A percentile compares a stretch with the other conserved stretches of the same genome.
Evolutionary conservation across 2,329 filamentous ascomycete genomes (phyloP).

Genomic region (Fusarium humuli): DNA sequence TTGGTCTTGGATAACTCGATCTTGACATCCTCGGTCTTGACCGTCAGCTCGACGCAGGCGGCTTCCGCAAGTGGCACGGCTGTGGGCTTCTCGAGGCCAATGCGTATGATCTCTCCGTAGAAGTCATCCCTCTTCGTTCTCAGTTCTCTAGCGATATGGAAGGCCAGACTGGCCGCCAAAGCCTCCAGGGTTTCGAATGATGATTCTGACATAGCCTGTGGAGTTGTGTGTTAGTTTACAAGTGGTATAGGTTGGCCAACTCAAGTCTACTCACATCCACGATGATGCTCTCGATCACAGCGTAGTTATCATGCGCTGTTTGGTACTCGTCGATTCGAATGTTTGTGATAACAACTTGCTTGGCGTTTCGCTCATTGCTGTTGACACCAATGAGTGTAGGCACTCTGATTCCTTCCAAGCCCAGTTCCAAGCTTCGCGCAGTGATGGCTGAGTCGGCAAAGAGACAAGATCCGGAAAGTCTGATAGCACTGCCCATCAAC

Average conservation of each 20-base stretch:
- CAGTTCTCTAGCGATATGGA: conserved; percentile 60
- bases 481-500: conserved; percentile 71
- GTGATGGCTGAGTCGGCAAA: conserved; percentile 51
- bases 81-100: conserved; percentile 77
- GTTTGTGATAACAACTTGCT: conserved; percentile 74
- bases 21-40: conserved; percentile 46
- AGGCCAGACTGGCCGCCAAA: conserved; percentile 62
- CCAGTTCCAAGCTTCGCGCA: conserved; percentile 53
- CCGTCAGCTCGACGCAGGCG: conserved; percentile 69
- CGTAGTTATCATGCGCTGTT: conserved; percentile 62
- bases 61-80: conserved; percentile 79
- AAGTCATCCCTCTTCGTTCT: conserved; percentile 33
- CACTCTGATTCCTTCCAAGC: conserved; percentile 68
- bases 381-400: conserved; percentile 80
- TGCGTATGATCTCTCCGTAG: conserved; percentile 64
- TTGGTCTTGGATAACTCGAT: conserved; percentile 17
- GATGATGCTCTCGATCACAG: conserved; percentile 68
- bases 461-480: conserved; percentile 60
- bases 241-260: background rate
- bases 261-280: conserved; percentile 64
- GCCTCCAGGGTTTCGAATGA: conserved; percentile 74
- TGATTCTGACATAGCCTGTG: conserved; percentile 65
- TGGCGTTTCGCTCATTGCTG: conserved; percentile 72
- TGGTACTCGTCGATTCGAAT: conserved; percentile 69
- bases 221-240: background rate